phyloP scores from a whole-genome alignment of 768 basidiomycete genomes.

The Russula vinacea region DNA sequence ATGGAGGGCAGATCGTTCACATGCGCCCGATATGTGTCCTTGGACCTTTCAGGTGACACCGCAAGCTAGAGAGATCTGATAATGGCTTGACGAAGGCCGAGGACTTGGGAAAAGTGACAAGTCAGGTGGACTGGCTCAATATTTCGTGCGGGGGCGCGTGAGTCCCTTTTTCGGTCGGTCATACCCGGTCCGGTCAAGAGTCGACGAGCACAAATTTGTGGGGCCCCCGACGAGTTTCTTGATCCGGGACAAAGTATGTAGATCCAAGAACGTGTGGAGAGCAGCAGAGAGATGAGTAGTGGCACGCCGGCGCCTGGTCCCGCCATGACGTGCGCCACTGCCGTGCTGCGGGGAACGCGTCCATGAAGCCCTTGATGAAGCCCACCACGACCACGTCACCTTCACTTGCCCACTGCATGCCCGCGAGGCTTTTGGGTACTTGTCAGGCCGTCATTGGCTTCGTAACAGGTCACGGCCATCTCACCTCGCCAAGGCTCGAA shows the following conservation, averaged over 20 bases:
- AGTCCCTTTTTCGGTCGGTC: neutral
- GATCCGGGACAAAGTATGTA: neutral
- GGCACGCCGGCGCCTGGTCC: too few relatives aligned
- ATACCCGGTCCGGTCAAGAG: neutral
- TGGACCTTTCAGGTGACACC: slow-evolving; percentile 1
- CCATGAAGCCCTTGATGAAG: too few relatives aligned
- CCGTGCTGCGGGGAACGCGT: too few relatives aligned
- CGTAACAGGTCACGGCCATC: too few relatives aligned
- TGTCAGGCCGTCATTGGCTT: too few relatives aligned
- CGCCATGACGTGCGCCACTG: too few relatives aligned
- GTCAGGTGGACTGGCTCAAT: neutral
- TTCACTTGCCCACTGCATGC: too few relatives aligned
- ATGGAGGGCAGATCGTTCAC: neutral
- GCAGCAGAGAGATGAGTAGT: neutral
- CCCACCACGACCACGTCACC: too few relatives aligned
- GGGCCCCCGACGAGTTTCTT: neutral
- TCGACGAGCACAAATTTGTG: neutral
- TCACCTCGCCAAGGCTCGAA: neutral
- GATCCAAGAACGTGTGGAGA: neutral
- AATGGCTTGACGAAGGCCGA: neutral
- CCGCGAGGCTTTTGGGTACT: too few relatives aligned
- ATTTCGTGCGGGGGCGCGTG: neutral
- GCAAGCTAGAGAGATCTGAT: neutral
- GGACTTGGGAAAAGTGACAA: neutral
- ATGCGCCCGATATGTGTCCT: neutral